Conservation (phyloP, 371 early-diverging fungal species). For the Phascolomyces articulosus region DNA sequence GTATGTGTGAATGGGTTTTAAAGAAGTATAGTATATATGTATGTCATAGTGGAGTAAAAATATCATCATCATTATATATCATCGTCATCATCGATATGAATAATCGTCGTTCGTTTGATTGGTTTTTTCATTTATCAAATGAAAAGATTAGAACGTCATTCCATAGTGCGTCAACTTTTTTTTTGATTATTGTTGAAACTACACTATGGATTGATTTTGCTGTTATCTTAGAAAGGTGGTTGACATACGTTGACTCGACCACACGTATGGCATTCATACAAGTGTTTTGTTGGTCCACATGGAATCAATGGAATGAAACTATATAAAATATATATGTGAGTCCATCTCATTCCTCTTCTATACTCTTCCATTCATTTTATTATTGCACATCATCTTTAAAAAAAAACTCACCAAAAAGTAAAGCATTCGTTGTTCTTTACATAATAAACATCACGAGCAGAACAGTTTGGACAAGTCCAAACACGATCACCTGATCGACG, state of each 20-base stretch:
- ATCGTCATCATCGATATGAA: too few species aligned
- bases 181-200: too few species aligned
- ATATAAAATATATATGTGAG: neutral
- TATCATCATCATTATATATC: too few species aligned
- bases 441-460: constrained; percentile 42
- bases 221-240: constrained; percentile 31
- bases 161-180: too few species aligned
- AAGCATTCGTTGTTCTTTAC: constrained; percentile 48
- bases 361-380: neutral
- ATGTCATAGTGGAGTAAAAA: too few species aligned
- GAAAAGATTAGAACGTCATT: too few species aligned
- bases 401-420: constrained; percentile 51
- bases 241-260: constrained; percentile 49
- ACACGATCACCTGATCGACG: constrained; percentile 35
- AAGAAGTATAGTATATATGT: too few species aligned
- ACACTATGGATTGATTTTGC: too few species aligned
- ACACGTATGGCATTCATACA: constrained; percentile 51
- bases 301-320: constrained; percentile 52
- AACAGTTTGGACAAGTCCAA: constrained; percentile 52
- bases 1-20: too few species aligned
- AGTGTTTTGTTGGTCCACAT: constrained; percentile 36
- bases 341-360: neutral
- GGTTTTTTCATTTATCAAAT: too few species aligned
- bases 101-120: too few species aligned
- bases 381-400: too few species aligned